These are phyloP conservation scores for Zizania latifolia DNA, from an alignment of 176 grass and related monocot genomes.

Conservation along the genomic window DNA sequence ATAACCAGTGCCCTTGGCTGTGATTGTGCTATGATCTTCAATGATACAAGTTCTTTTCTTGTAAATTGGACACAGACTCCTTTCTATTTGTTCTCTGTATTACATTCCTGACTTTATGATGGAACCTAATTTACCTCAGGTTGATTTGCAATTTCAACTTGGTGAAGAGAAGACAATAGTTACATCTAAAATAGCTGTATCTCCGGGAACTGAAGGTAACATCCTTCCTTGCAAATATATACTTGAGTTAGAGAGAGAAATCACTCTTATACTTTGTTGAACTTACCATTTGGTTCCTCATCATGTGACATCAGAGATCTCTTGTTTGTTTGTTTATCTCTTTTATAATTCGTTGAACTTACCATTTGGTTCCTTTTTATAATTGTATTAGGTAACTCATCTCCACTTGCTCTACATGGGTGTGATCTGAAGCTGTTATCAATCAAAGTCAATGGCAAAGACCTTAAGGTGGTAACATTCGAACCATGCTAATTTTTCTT, in stretches of 20 bases:
- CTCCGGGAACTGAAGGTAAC: constrained; percentile 67
- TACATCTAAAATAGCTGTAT: constrained; percentile 80
- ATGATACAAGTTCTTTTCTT: too few relatives aligned
- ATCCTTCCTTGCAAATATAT: not conserved
- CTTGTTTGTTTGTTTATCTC: constrained; percentile 7
- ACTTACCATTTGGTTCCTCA: constrained; percentile 11
- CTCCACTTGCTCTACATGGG: constrained; percentile 80
- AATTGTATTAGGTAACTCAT: constrained; percentile 44
- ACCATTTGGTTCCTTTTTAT: not conserved
- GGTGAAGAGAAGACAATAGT: constrained; percentile 94
- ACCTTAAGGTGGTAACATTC: constrained; percentile 54
- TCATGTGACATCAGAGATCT: constrained; percentile 6
- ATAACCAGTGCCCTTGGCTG: too few relatives aligned
- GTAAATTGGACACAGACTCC: too few relatives aligned
- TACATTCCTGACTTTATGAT: constrained; percentile 3
- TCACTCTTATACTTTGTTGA: not conserved
- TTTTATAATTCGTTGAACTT: too few relatives aligned
- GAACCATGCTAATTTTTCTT: constrained; percentile 3
- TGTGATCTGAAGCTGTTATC: constrained; percentile 78
- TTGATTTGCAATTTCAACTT: constrained; percentile 82
- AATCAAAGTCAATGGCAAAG: constrained; percentile 79
- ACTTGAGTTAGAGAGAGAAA: not conserved
- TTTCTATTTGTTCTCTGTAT: constrained; percentile 8
- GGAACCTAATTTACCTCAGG: constrained; percentile 38
- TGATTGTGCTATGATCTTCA: too few relatives aligned